Conservation (phyloP, 495 filamentous ascomycete genomes). For the Aspergillus carlsbadensis region DNA sequence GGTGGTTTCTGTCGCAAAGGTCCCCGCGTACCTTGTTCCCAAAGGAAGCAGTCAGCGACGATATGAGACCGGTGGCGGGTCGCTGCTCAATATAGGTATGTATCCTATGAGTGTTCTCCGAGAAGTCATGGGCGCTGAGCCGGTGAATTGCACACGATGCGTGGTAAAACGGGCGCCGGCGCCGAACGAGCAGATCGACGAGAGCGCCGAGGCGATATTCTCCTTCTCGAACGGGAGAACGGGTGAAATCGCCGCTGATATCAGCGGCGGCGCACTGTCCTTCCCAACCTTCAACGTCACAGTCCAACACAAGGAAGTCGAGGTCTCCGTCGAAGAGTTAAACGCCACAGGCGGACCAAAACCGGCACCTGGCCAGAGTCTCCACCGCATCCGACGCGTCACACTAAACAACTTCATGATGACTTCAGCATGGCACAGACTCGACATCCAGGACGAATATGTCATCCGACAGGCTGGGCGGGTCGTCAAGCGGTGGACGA, state of each 20-base stretch:
- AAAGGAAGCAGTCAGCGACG: not conserved
- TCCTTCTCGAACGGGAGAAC: not conserved
- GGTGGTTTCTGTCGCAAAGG: slow-evolving; percentile 9
- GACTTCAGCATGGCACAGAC: slow-evolving; percentile 46
- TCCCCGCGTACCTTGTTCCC: not conserved
- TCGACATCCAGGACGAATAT: slow-evolving; percentile 48
- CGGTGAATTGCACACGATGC: not conserved
- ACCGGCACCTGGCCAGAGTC: slow-evolving; percentile 27
- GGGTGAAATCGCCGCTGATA: not conserved
- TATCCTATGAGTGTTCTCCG: not conserved
- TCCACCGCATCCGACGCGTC: slow-evolving; percentile 35
- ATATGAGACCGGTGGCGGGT: not conserved
- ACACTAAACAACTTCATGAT: slow-evolving; percentile 41
- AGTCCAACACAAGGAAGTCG: not conserved
- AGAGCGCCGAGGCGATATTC: not conserved
- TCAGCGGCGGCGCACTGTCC: not conserved
- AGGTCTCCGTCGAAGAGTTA: not conserved
- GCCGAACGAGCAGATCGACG: not conserved
- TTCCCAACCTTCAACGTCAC: not conserved
- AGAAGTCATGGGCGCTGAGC: not conserved
- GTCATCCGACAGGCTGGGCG: slow-evolving; percentile 29
- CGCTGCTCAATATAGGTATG: not conserved
- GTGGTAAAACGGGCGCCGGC: not conserved
- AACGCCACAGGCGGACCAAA: slow-evolving; percentile 18
- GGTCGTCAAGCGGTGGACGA: slow-evolving; percentile 43